A percentile compares a stretch with the other conserved stretches of the same genome.
Conservation (phyloP, 345 rosid species). For the Eucalyptus pauciflora region DNA sequence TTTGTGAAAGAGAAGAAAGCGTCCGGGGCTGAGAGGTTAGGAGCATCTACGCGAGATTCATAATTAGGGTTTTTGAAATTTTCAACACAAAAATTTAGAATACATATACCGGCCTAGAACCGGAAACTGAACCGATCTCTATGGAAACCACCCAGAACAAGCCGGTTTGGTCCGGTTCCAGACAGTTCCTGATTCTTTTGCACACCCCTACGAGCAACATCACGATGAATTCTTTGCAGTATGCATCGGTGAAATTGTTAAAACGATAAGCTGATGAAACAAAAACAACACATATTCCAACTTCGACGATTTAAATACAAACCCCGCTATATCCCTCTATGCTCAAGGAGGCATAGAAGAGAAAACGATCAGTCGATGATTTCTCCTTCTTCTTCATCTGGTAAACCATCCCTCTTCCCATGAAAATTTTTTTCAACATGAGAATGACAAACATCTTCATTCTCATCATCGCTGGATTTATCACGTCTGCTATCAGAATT, state of each 20-base stretch:
- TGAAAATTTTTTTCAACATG: neutral
- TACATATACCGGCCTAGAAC: too few species aligned
- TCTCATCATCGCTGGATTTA: neutral
- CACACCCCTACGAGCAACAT: neutral
- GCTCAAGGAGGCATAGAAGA: neutral
- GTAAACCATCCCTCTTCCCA: neutral
- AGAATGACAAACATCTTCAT: neutral
- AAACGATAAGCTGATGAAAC: neutral
- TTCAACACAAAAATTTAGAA: too few species aligned
- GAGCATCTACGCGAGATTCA: neutral
- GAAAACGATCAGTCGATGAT: slow-evolving; percentile 18
- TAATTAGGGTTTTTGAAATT: too few species aligned
- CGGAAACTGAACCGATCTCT: neutral
- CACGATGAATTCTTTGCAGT: neutral
- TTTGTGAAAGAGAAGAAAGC: neutral
- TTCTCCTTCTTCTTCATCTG: slow-evolving; percentile 47
- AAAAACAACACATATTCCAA: neutral
- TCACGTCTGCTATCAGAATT: neutral
- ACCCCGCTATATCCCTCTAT: neutral
- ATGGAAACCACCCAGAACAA: neutral
- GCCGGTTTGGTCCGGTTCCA: rapidly evolving
- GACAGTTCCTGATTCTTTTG: neutral
- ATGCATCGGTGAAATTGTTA: neutral
- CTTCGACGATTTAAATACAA: neutral
- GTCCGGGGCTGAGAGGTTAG: neutral